Evolutionary conservation across 2,329 filamentous ascomycete species (phyloP).

Genomic region (Podosphaera xanthii): DNA sequence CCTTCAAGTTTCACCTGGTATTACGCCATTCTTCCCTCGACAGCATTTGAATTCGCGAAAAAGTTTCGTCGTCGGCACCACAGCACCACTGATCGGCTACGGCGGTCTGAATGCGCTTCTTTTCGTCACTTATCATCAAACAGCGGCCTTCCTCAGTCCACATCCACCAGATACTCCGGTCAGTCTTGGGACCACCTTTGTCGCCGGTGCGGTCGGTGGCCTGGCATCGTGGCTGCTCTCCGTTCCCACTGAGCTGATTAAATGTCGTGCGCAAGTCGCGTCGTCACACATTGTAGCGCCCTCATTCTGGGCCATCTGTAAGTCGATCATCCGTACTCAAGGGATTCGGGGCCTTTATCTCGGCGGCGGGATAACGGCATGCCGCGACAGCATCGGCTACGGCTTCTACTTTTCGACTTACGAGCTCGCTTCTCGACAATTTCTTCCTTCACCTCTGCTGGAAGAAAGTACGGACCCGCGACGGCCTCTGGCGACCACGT

Average conservation of each 20-base stretch:
- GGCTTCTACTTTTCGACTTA: conserved; percentile 96
- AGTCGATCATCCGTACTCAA: conserved; percentile 33
- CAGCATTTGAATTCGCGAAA: conserved; percentile 18
- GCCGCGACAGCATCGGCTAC: conserved; percentile 79
- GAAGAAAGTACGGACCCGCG: neutral
- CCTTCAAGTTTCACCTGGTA: conserved; percentile 38
- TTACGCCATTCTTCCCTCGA: conserved; percentile 9
- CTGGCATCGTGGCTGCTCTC: conserved; percentile 70
- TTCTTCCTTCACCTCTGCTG: conserved; percentile 11
- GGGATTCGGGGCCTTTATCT: conserved; percentile 52
- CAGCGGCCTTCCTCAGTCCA: conserved; percentile 36
- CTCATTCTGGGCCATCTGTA: conserved; percentile 32
- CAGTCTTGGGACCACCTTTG: conserved; percentile 45
- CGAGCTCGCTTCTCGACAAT: conserved; percentile 43
- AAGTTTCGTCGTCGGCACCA: conserved; percentile 37
- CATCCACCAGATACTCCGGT: conserved; percentile 14
- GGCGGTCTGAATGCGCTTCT: conserved; percentile 77
- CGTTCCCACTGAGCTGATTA: conserved; percentile 74
- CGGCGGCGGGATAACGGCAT: conserved; percentile 58
- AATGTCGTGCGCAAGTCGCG: conserved; percentile 64
- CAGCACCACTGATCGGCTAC: conserved; percentile 72
- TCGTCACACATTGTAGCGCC: conserved; percentile 10
- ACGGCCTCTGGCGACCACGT: conserved; percentile 23
- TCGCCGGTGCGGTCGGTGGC: conserved; percentile 61
- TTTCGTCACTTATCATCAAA: conserved; percentile 76